Evolutionary conservation across 2,329 filamentous ascomycete genomes (phyloP), one percentile per base, ranked within the genome.

Genomic region (Cytospora leucostoma): DNA sequence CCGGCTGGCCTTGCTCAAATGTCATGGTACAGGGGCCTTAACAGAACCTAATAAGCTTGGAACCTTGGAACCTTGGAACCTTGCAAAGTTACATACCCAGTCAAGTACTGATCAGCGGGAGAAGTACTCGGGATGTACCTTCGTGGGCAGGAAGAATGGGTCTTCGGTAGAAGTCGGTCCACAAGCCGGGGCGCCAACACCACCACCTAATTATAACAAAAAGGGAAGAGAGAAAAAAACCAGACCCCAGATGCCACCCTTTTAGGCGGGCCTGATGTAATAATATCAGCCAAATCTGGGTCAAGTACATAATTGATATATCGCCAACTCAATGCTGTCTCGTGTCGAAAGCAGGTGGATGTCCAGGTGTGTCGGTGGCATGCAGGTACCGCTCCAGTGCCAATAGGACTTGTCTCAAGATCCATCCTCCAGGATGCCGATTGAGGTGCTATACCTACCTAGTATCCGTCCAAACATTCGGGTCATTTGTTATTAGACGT

Each of bases 361-460:
- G 44, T 10, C 27, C 2, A 21, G 44, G 21, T 21, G 44, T 47
- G n/a, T 21, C 44, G 7, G 19, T 47, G 34, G 38, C 38, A 63
- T 63, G 61, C 61, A 63, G 61, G 61, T 63, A 63, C 61, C 55
- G 61, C 12, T 34, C 50, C 56, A 59, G 56, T 59, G 49, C 56
- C 61, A 59, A 17, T 50, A 15, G 52, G 13, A 33, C 15, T 19
- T 53, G 33, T 32, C 33, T 53, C 34, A 54, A 35, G 44, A 47
- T 34, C n/a, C 32, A 21, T 32, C 54, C 37, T 38, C 33, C 21
- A 52, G 50, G 50, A 32, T 47, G n/a, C 13, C 21, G 33, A 32
- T 44, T 27, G 38, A 47, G 44, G 44, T 27, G 27, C 27, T 4
- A 2, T 27, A 27, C 27, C 27, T 27, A 27, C 27, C 27, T 27